Evolutionary conservation across 495 filamentous ascomycete genomes (phyloP).

Genomic region (Choiromyces venosus): DNA sequence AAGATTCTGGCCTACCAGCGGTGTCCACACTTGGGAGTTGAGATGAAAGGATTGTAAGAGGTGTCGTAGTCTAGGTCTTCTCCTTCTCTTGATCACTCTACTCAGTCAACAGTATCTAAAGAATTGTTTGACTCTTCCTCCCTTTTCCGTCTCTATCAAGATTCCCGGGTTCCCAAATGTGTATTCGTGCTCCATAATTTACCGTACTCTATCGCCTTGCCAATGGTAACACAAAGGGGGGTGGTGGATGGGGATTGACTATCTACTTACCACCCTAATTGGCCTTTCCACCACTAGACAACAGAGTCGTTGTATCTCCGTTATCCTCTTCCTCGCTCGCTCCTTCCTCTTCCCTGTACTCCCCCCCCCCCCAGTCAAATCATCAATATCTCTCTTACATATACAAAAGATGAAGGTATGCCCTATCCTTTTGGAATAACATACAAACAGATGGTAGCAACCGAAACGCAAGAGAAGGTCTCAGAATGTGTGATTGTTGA

Average conservation of each 20-base stretch:
- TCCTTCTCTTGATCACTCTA: not conserved
- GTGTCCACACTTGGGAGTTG: not conserved
- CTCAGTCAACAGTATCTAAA: not conserved
- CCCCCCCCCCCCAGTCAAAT: no score
- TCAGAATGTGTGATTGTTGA: not conserved
- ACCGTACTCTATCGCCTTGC: not conserved
- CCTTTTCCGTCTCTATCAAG: not conserved
- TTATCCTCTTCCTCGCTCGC: not conserved
- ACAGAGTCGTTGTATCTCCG: not conserved
- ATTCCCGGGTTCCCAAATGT: not conserved
- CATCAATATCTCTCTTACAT: not conserved
- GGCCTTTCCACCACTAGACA: not conserved
- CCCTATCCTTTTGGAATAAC: not conserved
- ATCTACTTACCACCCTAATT: not conserved
- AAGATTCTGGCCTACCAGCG: not conserved
- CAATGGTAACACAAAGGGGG: not conserved
- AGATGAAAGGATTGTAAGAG: not conserved
- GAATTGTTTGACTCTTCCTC: not conserved
- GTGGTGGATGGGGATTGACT: not conserved
- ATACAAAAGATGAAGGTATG: not conserved
- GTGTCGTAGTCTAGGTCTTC: not conserved
- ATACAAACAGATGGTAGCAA: not conserved
- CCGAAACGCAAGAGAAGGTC: not conserved
- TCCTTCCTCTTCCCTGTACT: no score
- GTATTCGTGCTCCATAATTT: not conserved